Conservation (phyloP, 1,284 basidiomycete genomes). For the Caloboletus firmus region DNA sequence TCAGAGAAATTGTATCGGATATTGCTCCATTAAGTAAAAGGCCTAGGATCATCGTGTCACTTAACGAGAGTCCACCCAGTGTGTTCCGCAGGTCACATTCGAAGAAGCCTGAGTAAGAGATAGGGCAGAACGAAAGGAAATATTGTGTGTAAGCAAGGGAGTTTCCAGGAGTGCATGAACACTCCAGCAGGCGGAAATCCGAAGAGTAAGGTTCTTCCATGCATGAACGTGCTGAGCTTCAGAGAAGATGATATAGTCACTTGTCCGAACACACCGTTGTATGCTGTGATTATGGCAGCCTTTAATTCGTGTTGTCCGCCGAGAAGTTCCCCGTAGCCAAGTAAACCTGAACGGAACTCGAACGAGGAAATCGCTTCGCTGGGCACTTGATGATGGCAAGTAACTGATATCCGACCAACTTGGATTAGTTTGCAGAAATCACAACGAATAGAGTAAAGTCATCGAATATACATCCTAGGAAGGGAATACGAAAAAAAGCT, state of each 20-base stretch:
- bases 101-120: conserved; percentile 23
- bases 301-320: conserved; percentile 53
- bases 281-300: conserved; percentile 46
- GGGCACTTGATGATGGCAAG: too few relatives aligned
- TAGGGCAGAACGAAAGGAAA: conserved; percentile 37
- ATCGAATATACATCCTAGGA: too few relatives aligned
- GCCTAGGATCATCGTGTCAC: background rate
- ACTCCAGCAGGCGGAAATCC: conserved; percentile 43
- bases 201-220: too few relatives aligned
- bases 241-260: background rate
- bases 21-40: conserved; percentile 2
- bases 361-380: too few relatives aligned
- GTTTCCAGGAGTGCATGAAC: conserved; percentile 44
- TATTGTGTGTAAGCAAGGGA: conserved; percentile 28
- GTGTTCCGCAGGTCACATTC: conserved; percentile 5
- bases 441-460: too few relatives aligned
- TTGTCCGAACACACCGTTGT: conserved; percentile 38
- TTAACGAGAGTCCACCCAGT: conserved; percentile 7
- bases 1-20: conserved; percentile 14
- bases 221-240: background rate
- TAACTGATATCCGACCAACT: too few relatives aligned
- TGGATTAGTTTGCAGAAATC: too few relatives aligned
- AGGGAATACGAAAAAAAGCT: too few relatives aligned
- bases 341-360: conserved; percentile 1
- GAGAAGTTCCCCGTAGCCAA: conserved; percentile 21